Percentiles rank a stretch among this genome's conserved stretches.
These are phyloP conservation scores for Globisporangium cylindrosporum DNA, from an alignment of 352 stramenopile genomes.

Conservation along the genomic window DNA sequence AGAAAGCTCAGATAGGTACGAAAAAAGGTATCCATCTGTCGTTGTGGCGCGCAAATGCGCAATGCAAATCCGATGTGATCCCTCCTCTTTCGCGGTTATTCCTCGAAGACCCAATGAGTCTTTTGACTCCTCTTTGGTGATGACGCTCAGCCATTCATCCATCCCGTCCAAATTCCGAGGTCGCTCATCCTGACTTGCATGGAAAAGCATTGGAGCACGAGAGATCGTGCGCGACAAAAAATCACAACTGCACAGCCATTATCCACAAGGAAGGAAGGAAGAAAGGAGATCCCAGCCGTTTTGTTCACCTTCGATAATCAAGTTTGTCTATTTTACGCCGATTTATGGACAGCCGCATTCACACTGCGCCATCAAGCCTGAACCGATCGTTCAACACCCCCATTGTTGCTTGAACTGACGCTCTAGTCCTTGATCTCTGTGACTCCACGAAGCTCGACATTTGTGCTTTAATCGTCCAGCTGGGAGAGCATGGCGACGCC, in stretches of 20 bases:
- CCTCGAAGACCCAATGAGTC: not conserved
- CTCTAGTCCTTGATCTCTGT: not conserved
- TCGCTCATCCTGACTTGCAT: not conserved
- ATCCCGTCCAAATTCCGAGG: not conserved
- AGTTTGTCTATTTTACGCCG: not conserved
- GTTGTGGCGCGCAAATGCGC: not conserved
- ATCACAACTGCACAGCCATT: not conserved
- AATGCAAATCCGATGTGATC: conserved; percentile 3
- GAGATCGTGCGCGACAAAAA: conserved; percentile 1
- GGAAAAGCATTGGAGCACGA: not conserved
- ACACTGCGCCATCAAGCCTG: not conserved
- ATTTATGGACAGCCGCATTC: not conserved
- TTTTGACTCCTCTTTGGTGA: not conserved
- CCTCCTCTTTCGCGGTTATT: not conserved
- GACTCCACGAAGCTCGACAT: not conserved
- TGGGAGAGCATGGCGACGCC: conserved; percentile 93
- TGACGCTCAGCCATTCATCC: not conserved
- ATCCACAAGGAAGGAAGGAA: not conserved
- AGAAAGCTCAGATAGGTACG: conserved; percentile 10
- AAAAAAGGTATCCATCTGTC: conserved; percentile 6
- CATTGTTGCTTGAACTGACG: not conserved
- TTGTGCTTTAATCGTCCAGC: conserved; percentile 69
- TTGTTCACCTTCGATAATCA: not conserved
- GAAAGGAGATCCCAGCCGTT: not conserved
- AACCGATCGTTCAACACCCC: conserved; percentile 1